Evolutionary conservation across 2,329 filamentous ascomycete genomes (phyloP).

Genomic region (Colletotrichum endophyticum): DNA sequence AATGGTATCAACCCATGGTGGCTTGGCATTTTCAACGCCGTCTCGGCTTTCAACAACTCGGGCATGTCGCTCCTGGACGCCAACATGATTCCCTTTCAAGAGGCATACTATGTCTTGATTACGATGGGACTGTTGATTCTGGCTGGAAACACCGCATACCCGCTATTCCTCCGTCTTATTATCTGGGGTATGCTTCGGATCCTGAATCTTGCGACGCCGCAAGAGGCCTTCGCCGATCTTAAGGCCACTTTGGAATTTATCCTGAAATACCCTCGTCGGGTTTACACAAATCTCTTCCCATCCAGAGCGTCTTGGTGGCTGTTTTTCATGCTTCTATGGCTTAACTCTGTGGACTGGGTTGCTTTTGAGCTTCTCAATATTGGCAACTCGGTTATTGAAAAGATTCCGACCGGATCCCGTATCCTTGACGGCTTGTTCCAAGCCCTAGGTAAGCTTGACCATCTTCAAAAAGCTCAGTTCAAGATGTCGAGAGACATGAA

Average conservation of each 20-base stretch:
- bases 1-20: slow-evolving; percentile 72
- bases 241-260: slow-evolving; percentile 60
- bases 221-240: slow-evolving; percentile 39
- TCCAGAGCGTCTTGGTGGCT: slow-evolving; percentile 70
- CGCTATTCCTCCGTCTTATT: slow-evolving; percentile 64
- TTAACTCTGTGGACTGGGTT: slow-evolving; percentile 70
- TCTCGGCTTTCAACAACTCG: slow-evolving; percentile 76
- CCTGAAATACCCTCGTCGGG: slow-evolving; percentile 59
- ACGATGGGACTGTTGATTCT: slow-evolving; percentile 63
- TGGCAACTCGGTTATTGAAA: slow-evolving; percentile 59
- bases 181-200: slow-evolving; percentile 57
- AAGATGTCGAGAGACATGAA: background rate
- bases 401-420: slow-evolving; percentile 56
- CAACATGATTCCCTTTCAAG: slow-evolving; percentile 68
- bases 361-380: slow-evolving; percentile 71
- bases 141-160: slow-evolving; percentile 71
- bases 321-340: slow-evolving; percentile 61
- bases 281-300: slow-evolving; percentile 70
- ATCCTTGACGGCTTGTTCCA: slow-evolving; percentile 71
- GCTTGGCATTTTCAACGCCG: slow-evolving; percentile 70
- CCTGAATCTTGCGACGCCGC: slow-evolving; percentile 41
- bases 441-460: slow-evolving; percentile 49
- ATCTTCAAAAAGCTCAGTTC: accelerated
- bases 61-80: slow-evolving; percentile 73
- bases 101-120: slow-evolving; percentile 53